Evolutionary conservation across 2,329 filamentous ascomycete species (phyloP), one percentile per base, ranked within the genome.

Genomic region (Sordariomycetes sp.): DNA sequence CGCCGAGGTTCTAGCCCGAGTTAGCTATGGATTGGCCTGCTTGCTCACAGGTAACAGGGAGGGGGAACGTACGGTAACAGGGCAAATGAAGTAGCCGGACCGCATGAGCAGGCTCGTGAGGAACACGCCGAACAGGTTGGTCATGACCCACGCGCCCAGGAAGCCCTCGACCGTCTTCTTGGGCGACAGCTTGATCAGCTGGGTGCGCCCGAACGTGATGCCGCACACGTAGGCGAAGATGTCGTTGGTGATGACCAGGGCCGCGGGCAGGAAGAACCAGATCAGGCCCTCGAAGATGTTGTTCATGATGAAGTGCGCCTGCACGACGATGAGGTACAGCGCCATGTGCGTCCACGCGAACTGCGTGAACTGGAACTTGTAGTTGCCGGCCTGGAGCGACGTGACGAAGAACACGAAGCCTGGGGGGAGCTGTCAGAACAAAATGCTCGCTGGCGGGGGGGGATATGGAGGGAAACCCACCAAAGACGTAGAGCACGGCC

Each of bases 341-440:
- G 95, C 94, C 92, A 99, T 97, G 72, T 99, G 94, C 16, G 94
- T 97, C 94, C 94, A 99, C 58, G 92, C 94, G 68, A 97, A 99
- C 73, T 99, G 94, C 62, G 92, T 96, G 75, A 99, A 99, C 74
- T 99, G 94, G 76, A 99, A 97, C 71, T 88, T 90, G 79, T 97
- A 97, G 74, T 97, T 89, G 50, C 93, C 92, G 64, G 95, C 93
- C 73, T 97, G 90, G 58, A 99, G 82, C 10, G 93, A 96, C 54
- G 85, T 88, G 66, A 99, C 94, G 70, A 99, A 99, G 79, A 96
- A 97, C 64, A 99, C 90, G 74, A 99, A 99, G 60, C 94, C 91
- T 96, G 64, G 1, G 18, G 5, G 1, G 25, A 10, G 43, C 40
- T 53, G 57, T 32, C 18, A 48, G 22, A 35, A 37, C 3, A 11